Percentiles rank a stretch among this genome's conserved stretches.
Conservation (phyloP, 352 stramenopile genomes). For the Phytophthora pistaciae region DNA sequence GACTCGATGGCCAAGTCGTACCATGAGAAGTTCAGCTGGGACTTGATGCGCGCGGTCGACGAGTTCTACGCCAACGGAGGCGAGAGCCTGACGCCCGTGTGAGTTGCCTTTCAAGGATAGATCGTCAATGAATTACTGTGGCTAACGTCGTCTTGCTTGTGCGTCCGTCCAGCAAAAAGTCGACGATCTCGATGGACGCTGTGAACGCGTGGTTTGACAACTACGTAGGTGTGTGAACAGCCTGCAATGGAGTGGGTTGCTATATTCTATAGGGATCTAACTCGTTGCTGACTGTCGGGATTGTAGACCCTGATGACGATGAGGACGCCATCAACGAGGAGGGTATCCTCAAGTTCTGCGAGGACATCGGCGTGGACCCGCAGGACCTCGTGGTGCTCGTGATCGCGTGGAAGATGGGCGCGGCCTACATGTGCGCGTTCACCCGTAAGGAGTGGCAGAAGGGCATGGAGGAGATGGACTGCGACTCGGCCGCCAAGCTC, state of each 20-base stretch:
- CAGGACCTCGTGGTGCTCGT: constrained; percentile 84
- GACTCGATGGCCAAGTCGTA: constrained; percentile 79
- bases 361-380: constrained; percentile 80
- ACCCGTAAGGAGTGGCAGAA: constrained; percentile 85
- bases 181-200: constrained; percentile 46
- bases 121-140: background rate
- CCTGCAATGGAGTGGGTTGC: background rate
- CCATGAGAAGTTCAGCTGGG: constrained; percentile 83
- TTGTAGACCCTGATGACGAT: constrained; percentile 52
- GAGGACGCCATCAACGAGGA: constrained; percentile 79
- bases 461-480: constrained; percentile 83
- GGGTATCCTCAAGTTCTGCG: constrained; percentile 83
- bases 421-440: constrained; percentile 87
- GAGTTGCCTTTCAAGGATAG: background rate
- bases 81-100: constrained; percentile 39
- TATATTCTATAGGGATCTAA: background rate
- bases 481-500: constrained; percentile 72
- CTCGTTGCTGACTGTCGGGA: background rate
- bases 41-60: constrained; percentile 80
- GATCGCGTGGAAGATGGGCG: constrained; percentile 91
- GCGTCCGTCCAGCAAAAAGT: constrained; percentile 28
- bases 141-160: background rate
- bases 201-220: constrained; percentile 76
- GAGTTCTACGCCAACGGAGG: constrained; percentile 81
- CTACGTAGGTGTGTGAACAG: constrained; percentile 50